Base-by-base conservation (phyloP, 805 yeast genomes). In the Saturnispora serradocipensis region DNA sequence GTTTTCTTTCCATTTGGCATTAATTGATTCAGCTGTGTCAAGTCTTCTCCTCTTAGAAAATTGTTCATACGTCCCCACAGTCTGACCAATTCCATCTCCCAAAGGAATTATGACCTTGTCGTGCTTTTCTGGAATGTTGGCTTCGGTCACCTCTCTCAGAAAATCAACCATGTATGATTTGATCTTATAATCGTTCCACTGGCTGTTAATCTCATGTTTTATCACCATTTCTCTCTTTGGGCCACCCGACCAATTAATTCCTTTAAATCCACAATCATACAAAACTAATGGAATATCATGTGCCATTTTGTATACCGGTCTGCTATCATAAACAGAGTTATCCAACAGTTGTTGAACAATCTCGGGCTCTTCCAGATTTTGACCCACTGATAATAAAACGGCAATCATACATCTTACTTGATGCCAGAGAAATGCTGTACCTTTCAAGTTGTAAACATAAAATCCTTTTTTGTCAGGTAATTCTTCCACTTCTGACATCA, bases 341-440 rank as follows among this genome's bases (percentile, higher is more conserved):
- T 91, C 76, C 43, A 90, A 64, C 53, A 93, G 68, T 2, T 79
- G 75, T 11, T 66, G 65, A 1, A 93, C 72, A 0, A 88, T 66
- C 1, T 66, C 60, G 0, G 88, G 84, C 0, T 63, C 52, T 65
- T 93, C 99, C 20, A 78, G 73, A 15, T 72, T 72, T 65, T 89
- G 96, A 0, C 97, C 99, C 7, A 89, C 81, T 24, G 85, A 67
- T 50, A 93, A 79, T 51, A 93, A 65, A 10, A 86, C 72, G 0
- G 96, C 96, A 71, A 89, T 79, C 93, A 93, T 93, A 58, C 96
- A 89, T 53, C 99, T 77, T 18, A 93, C 99, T 67, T 93, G 99
- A 65, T 93, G 98, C 98, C 98, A 93, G 51, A 93, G 68, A 59
- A 93, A 93, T 8, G 98, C 99, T 1, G 86, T 73, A 0, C 99